Evolutionary conservation across 257 asterid genomes (phyloP), one percentile per base, ranked within the genome.

Genomic region (Haberlea rhodopensis): DNA sequence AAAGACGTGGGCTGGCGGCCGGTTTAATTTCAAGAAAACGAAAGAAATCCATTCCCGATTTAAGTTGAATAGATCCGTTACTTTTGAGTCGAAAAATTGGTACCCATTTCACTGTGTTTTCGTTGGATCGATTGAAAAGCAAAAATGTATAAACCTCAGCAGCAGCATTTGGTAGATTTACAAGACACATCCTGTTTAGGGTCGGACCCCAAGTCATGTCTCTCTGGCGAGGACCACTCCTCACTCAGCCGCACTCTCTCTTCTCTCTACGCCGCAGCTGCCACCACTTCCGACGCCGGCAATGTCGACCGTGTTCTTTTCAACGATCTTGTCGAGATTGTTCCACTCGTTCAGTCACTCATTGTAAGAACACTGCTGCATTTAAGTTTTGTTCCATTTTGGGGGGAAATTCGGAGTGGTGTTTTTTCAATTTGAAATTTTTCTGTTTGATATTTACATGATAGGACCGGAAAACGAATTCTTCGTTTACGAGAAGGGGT

Each of bases 311-410:
- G 85, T 0, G 82, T 70, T 32, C 87, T 92, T 27, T 84, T 75
- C 48, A 80, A 79, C 60, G 77, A 92, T 64, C 89, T 92, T 0
- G 94, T 86, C 5, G 85, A 89, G 90, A 87, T 92, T 60, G 84
- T 92, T 58, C 99, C 99, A 5, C 97, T 92, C 29, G 95, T 92
- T 59, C 94, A 87, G 80, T 78, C 96, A 2, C 96, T 89, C 72
- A 92, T 92, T 73, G 99, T 92, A 65, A 81, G 53, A 9, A 10
- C 73, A 4, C 81, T 40, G 19, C 8, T 15, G 51, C 56, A 57
- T 54, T 68, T 71, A 29, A 53, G 15, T 67, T 66, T 56, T 59
- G 31, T 75, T 7, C 23, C 21, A 19, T 37, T 43, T 45, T 10
- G 0, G 37, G 2, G 24, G 31, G 25, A 22, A 18, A 45, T 13